Evolutionary conservation across 257 asterid genomes (phyloP).

Genomic region (Rhazya stricta): DNA sequence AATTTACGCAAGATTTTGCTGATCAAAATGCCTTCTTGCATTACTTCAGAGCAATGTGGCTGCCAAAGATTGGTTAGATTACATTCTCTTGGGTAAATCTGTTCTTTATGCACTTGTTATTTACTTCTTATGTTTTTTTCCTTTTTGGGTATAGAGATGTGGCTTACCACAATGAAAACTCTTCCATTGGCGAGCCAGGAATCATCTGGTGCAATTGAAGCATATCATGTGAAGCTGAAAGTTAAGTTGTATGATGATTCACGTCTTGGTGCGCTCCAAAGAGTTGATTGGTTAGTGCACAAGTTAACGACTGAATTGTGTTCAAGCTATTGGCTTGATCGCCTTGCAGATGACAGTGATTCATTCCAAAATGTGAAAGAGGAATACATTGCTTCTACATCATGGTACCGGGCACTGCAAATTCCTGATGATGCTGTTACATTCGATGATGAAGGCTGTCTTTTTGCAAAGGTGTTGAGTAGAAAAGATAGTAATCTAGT

Average conservation of each 20-base stretch:
- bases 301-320: conserved; percentile 91
- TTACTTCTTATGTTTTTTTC: background rate
- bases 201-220: conserved; percentile 89
- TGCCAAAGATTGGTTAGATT: conserved; percentile 82
- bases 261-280: conserved; percentile 71
- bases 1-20: conserved; percentile 55
- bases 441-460: conserved; percentile 35
- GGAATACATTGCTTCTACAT: conserved; percentile 78
- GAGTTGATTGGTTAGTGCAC: conserved; percentile 98
- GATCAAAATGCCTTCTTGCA: conserved; percentile 69
- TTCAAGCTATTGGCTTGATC: conserved; percentile 96
- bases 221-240: conserved; percentile 90
- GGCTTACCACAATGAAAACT: conserved; percentile 75
- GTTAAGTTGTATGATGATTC: conserved; percentile 73
- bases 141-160: conserved; percentile 64
- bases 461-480: conserved; percentile 64
- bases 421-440: conserved; percentile 68
- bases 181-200: conserved; percentile 94
- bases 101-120: background rate
- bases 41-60: conserved; percentile 81
- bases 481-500: conserved; percentile 45
- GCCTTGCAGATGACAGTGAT: conserved; percentile 86
- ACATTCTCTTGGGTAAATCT: conserved; percentile 8
- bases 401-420: conserved; percentile 92
- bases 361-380: conserved; percentile 78